Evolutionary conservation across 257 asterid species (phyloP), one percentile per base, ranked within the genome.

Genomic region (Petunia secreta): DNA sequence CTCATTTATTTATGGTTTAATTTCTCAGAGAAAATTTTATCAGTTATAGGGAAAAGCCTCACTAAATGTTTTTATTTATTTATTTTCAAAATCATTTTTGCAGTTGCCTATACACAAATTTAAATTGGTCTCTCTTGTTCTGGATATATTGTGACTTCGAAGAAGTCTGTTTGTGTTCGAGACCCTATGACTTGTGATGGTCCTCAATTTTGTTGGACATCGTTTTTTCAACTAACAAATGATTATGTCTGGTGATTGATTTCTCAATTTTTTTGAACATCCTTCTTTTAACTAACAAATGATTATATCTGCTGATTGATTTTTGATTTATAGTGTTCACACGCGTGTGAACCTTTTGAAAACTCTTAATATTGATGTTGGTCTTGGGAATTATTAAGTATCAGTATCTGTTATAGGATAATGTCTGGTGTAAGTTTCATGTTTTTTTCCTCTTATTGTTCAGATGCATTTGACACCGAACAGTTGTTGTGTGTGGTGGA

Each of bases 381-480:
- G 3, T 73, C 44, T 36, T 10, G 40, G 60, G 60, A 37, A 50
- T 73, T 50, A 34, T 73, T 73, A 73, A 48, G 5, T 73, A 50
- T 34, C 62, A 34, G 13, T 73, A 34, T 44, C 10, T 36, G 62
- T 50, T 73, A 50, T 11, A 73, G 54, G 77, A 73, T 71, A 71
- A 48, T 71, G 60, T 71, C 10, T 75, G 53, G 68, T 65, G 34
- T 76, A 43, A 11, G 44, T 77, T 74, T 79, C 38, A 63, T 50
- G 62, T 41, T 50, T 36, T 44, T 10, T 52, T 69, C 8, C 80
- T 82, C 46, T 40, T 84, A 76, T 38, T 64, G 62, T 82, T 66
- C 91, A 96, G 98, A 96, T 64, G 99, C 99, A 67, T 96, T 94
- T 75, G 90, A 91, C 88, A 92, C 95, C 0, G 96, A 91, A 71